Percentiles rank a stretch among this genome's conserved stretches.
These are phyloP conservation scores for Coemansia sp. DNA, from an alignment of 192 early-diverging fungal genomes.

Conservation along the genomic window DNA sequence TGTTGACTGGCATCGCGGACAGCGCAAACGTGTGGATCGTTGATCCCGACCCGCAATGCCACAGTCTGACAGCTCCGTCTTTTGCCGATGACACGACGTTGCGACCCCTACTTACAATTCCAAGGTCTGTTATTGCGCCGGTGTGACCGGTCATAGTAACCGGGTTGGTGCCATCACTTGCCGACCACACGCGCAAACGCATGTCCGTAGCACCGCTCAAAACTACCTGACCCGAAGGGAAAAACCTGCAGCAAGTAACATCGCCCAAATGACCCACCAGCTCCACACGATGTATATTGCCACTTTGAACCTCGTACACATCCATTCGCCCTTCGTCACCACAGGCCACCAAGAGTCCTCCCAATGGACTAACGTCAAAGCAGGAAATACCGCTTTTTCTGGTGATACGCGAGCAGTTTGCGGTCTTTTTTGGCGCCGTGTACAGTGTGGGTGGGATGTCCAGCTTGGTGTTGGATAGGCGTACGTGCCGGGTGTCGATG, in stretches of 20 bases:
- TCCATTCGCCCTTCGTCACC: constrained; percentile 38
- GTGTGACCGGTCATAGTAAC: constrained; percentile 69
- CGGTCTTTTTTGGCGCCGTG: constrained; percentile 15
- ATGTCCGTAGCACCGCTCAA: constrained; percentile 67
- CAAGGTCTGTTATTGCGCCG: constrained; percentile 58
- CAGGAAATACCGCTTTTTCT: constrained; percentile 25
- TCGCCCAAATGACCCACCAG: constrained; percentile 63
- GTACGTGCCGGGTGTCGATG: constrained; percentile 20
- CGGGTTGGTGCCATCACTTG: constrained; percentile 67
- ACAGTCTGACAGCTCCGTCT: constrained; percentile 45
- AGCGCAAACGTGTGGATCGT: constrained; percentile 22
- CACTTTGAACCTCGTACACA: constrained; percentile 33
- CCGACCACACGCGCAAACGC: constrained; percentile 71
- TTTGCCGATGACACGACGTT: constrained; percentile 57
- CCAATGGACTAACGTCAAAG: constrained; percentile 36
- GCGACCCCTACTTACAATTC: constrained; percentile 62
- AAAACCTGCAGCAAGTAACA: constrained; percentile 63
- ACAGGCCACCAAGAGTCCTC: constrained; percentile 35
- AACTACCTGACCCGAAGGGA: constrained; percentile 71
- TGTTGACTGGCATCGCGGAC: constrained; percentile 25
- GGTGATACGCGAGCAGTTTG: constrained; percentile 22
- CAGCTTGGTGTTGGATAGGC: constrained; percentile 16
- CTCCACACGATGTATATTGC: constrained; percentile 11
- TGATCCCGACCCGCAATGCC: constrained; percentile 34
- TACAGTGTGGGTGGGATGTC: constrained; percentile 10